These are phyloP conservation scores for Cardamine resedifolia DNA, from an alignment of 345 rosid genomes.

Conservation along the genomic window DNA sequence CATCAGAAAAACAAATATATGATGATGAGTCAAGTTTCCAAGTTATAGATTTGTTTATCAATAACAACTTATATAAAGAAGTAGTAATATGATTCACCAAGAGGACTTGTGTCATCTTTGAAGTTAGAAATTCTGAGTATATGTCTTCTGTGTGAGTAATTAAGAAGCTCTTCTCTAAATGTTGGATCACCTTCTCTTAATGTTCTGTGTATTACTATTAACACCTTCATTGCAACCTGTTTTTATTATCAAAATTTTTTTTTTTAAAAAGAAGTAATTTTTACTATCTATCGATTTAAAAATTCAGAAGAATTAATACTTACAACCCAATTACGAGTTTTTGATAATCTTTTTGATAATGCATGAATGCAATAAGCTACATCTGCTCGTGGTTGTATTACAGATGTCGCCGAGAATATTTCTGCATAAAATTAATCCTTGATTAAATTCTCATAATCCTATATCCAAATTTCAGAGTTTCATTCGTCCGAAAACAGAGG, in stretches of 20 bases:
- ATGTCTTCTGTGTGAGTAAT: conserved; percentile 68
- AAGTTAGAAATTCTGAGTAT: conserved; percentile 89
- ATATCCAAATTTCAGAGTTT: not conserved
- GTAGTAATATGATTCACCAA: conserved; percentile 51
- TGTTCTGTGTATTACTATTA: conserved; percentile 95
- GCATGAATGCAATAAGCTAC: conserved; percentile 93
- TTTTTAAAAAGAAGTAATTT: not conserved
- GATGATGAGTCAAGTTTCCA: not conserved
- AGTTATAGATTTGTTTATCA: not conserved
- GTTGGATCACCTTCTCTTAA: conserved; percentile 96
- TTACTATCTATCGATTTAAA: too few species aligned
- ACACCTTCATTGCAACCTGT: conserved; percentile 88
- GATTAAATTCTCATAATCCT: not conserved
- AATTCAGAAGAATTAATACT: not conserved
- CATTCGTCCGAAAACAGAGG: not conserved
- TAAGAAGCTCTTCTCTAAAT: conserved; percentile 81
- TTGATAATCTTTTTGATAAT: conserved; percentile 77
- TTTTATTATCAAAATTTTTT: not conserved
- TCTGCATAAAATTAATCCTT: conserved; percentile 35
- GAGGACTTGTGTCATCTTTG: conserved; percentile 91
- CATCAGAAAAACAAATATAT: conserved; percentile 1
- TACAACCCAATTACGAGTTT: conserved; percentile 88
- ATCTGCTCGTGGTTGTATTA: conserved; percentile 85
- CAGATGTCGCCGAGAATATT: conserved; percentile 87
- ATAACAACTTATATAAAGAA: not conserved